Conservation (phyloP, 2,329 filamentous ascomycete species). For the Fonsecaea nubica region DNA sequence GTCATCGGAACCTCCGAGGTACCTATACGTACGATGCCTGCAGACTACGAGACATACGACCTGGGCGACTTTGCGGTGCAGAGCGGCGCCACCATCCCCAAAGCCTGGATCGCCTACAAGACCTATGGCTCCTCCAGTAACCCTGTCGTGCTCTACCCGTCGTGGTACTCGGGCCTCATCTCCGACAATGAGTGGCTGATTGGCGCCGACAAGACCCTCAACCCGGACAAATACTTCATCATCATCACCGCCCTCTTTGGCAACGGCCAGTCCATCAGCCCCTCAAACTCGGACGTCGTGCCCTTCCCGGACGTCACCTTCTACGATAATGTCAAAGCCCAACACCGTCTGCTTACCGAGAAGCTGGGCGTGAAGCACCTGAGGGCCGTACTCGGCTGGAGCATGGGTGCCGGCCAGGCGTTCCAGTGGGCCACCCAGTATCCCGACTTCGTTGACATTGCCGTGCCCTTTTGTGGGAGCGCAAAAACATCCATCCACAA, state of each 20-base stretch:
- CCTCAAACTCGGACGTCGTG: constrained; percentile 62
- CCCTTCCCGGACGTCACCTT: constrained; percentile 69
- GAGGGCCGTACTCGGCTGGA: constrained; percentile 70
- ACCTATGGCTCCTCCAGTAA: constrained; percentile 69
- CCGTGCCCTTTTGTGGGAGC: constrained; percentile 70
- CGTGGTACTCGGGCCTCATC: constrained; percentile 75
- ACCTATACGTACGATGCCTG: constrained; percentile 21
- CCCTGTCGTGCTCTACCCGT: constrained; percentile 76
- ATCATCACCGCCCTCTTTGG: constrained; percentile 73
- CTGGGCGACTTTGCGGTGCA: constrained; percentile 72
- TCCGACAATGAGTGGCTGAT: constrained; percentile 77
- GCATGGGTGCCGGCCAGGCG: constrained; percentile 72
- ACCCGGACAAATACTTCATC: constrained; percentile 70
- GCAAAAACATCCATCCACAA: constrained; percentile 71
- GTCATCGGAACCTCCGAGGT: constrained; percentile 22
- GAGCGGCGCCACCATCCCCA: constrained; percentile 65
- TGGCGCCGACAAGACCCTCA: constrained; percentile 68
- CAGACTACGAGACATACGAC: constrained; percentile 59
- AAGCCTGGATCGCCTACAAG: constrained; percentile 77
- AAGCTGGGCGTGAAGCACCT: constrained; percentile 66
- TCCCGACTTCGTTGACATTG: constrained; percentile 69
- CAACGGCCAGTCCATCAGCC: constrained; percentile 71
- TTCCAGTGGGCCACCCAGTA: constrained; percentile 70
- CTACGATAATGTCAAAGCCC: constrained; percentile 73
- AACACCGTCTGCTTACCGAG: constrained; percentile 70